These are phyloP conservation scores for Thalassiosira sp. DNA, from an alignment of 352 stramenopile genomes.

Conservation along the genomic window DNA sequence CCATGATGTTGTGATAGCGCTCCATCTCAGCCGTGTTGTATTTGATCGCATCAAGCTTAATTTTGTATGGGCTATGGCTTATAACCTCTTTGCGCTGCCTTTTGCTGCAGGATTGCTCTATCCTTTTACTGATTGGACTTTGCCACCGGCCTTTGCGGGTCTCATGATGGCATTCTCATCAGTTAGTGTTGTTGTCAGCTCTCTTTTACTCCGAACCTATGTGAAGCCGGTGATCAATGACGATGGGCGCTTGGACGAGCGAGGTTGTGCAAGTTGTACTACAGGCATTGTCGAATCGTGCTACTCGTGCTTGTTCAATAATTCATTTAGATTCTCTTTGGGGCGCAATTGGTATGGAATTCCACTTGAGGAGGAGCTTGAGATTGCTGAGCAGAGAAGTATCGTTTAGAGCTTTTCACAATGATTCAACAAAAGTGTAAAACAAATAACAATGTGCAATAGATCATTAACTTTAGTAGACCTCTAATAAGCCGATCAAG, in stretches of 20 bases:
- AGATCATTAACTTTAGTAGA: too few species aligned
- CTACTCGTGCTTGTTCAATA: slow-evolving; percentile 24
- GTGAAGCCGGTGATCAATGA: slow-evolving; percentile 56
- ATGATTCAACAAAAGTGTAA: too few species aligned
- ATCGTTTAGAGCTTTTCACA: slow-evolving; percentile 17
- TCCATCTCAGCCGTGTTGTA: slow-evolving; percentile 93
- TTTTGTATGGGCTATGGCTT: slow-evolving; percentile 96
- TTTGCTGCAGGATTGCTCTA: slow-evolving; percentile 94
- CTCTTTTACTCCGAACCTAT: slow-evolving; percentile 60
- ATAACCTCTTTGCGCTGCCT: slow-evolving; percentile 96
- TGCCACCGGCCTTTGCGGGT: slow-evolving; percentile 94
- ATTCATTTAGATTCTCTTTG: slow-evolving; percentile 8
- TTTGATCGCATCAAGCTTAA: slow-evolving; percentile 96
- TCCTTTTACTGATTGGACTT: slow-evolving; percentile 87
- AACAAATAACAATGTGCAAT: too few species aligned
- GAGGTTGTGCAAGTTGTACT: slow-evolving; percentile 38
- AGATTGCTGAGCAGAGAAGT: slow-evolving; percentile 15
- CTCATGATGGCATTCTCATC: slow-evolving; percentile 95
- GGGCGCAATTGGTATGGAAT: slow-evolving; percentile 4
- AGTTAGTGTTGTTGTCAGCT: slow-evolving; percentile 80
- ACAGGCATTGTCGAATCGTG: slow-evolving; percentile 20
- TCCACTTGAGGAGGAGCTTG: slow-evolving; percentile 18
- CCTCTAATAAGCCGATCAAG: too few species aligned
- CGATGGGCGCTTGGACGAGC: slow-evolving; percentile 51
- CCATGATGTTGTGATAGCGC: slow-evolving; percentile 92